These are phyloP conservation scores for Solanum bulbocastanum DNA, from an alignment of 257 asterid genomes.

Conservation along the genomic window DNA sequence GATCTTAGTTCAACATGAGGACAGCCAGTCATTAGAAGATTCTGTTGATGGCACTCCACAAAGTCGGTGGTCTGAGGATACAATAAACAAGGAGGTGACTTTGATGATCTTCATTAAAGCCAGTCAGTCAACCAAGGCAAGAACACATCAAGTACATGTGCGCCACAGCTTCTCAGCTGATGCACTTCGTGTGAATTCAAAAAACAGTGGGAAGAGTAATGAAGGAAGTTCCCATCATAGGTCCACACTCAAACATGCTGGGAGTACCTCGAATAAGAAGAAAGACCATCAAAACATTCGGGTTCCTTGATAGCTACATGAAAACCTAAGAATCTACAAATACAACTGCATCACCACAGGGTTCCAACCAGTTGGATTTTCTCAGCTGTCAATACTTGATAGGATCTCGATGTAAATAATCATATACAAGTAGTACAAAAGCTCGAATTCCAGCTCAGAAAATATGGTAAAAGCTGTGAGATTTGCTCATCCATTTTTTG, in stretches of 20 bases:
- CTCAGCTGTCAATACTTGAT: not conserved
- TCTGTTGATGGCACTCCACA: slow-evolving; percentile 54
- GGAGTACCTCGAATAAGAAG: not conserved
- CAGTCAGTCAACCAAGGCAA: slow-evolving; percentile 35
- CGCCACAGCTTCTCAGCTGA: slow-evolving; percentile 29
- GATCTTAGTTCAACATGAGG: slow-evolving; percentile 54
- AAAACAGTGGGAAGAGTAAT: slow-evolving; percentile 25
- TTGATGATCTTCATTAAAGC: slow-evolving; percentile 48
- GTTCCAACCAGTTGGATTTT: not conserved
- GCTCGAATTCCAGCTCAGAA: not conserved
- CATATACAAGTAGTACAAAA: not conserved
- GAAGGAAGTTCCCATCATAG: slow-evolving; percentile 24
- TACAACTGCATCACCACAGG: not conserved
- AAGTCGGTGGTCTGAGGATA: slow-evolving; percentile 78
- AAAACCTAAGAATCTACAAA: not conserved
- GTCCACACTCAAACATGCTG: not conserved
- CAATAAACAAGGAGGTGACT: slow-evolving; percentile 53
- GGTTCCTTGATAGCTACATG: not conserved
- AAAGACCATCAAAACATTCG: not conserved
- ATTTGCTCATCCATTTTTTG: not conserved
- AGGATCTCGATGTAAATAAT: not conserved
- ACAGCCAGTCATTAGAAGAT: slow-evolving; percentile 48
- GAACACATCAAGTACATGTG: slow-evolving; percentile 37
- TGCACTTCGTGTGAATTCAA: slow-evolving; percentile 18
- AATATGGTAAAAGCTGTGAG: not conserved